Base-by-base conservation (phyloP, 2,329 filamentous ascomycete species). In the Fusarium sacchari region DNA sequence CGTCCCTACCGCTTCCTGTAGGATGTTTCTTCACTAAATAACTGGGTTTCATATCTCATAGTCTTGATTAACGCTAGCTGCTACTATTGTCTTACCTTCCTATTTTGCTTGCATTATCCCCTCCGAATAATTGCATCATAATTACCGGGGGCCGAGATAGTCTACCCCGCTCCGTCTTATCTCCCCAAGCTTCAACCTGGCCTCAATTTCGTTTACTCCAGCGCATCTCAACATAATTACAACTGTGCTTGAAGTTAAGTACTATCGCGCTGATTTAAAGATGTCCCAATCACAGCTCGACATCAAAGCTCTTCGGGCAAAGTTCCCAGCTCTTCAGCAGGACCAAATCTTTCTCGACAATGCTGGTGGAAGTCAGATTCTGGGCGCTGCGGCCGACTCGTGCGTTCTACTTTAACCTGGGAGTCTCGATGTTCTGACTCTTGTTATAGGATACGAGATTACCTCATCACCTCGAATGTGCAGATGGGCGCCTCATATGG, bases 311-410 rank as follows among this genome's bases (percentile, higher is more conserved):
- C 8, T 71, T 2, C 63, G 91, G 67, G 84, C 86, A 69, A 85
- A 87, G 60, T 95, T 95, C 83, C 93, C 93, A 39, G 91, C 92
- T 20, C 81, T 95, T 43, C 82, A 86, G 44, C 86, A 90, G 67
- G 84, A 90, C 52, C 92, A 94, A 77, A 86, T 95, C 56, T 94
- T 89, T 79, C 88, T 95, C 73, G 93, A 96, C 79, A 95, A 95
- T 79, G 93, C 92, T 17, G 93, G 93, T 24, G 93, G 93, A 42
- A 93, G 90, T 78, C 93, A 95, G 77, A 86, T 89, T 3, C 83
- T 95, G 7, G 88, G 88, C 32, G 84, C 87, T 22, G 93, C 94
- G 0, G 74, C 50, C 2, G 69, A 73, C 22, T 44, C 57, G 71
- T 74, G 12, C 17, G 72, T 52, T 13, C 7, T 24, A 7, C 2